phyloP scores from a whole-genome alignment of 75 land plant genomes.

The Larix kaempferi region DNA sequence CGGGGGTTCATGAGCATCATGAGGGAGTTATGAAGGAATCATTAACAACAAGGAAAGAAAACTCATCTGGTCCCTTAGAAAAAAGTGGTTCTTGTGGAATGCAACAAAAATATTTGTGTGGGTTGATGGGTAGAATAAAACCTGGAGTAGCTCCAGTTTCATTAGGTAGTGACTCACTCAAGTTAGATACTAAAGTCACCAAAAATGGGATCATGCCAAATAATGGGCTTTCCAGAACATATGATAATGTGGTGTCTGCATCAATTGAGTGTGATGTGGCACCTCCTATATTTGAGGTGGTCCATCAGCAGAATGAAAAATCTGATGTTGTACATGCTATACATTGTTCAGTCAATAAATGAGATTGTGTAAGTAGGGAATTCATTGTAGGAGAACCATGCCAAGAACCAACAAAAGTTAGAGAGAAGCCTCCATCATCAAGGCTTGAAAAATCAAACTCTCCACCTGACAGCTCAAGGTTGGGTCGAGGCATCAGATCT shows the following conservation, averaged over 20 bases:
- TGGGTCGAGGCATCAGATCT: neutral
- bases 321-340: conserved; percentile 6
- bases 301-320: neutral
- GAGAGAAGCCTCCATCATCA: conserved; percentile 1
- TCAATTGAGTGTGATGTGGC: neutral
- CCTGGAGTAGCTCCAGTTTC: neutral
- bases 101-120: no score
- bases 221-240: neutral
- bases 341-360: neutral
- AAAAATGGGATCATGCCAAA: neutral
- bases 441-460: neutral
- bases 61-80: neutral
- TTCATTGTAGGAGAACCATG: neutral
- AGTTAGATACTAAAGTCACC: neutral
- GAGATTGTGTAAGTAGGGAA: neutral
- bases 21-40: no score
- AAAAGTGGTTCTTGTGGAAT: no score
- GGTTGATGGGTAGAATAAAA: neutral
- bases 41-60: neutral
- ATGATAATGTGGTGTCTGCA: neutral
- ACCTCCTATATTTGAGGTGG: neutral
- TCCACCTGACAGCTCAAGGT: neutral
- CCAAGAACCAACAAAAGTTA: neutral
- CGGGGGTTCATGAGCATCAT: no score
- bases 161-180: neutral